These are phyloP conservation scores for Camptophora hylomeconis DNA, from an alignment of 2,329 filamentous ascomycete species.

Conservation along the genomic window DNA sequence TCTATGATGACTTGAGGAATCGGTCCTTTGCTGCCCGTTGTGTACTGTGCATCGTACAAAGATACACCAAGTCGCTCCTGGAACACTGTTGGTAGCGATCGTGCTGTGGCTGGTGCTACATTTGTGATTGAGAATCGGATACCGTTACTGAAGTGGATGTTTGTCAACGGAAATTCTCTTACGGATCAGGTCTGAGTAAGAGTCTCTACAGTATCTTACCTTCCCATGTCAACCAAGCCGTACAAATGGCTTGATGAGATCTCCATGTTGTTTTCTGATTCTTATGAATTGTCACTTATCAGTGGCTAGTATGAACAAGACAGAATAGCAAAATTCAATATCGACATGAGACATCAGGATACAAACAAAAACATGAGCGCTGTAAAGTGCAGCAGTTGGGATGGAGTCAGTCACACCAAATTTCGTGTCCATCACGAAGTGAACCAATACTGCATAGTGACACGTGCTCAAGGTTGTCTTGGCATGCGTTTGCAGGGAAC, in stretches of 20 bases:
- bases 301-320: too few species aligned
- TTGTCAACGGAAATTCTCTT: neutral
- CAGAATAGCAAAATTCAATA: too few species aligned
- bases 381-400: too few species aligned
- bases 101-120: constrained; percentile 55
- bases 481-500: too few species aligned
- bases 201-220: constrained; percentile 17
- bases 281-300: too few species aligned
- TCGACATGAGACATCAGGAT: too few species aligned
- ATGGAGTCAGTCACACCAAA: too few species aligned
- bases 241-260: constrained; percentile 17
- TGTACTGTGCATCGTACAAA: constrained; percentile 63
- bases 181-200: neutral
- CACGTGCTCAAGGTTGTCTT: too few species aligned
- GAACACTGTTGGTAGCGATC: constrained; percentile 65
- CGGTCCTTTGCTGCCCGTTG: constrained; percentile 29
- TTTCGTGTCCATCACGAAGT: too few species aligned
- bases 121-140: constrained; percentile 86
- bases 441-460: too few species aligned
- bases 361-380: too few species aligned
- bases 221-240: constrained; percentile 29
- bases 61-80: constrained; percentile 69
- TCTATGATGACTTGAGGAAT: constrained; percentile 48
- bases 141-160: constrained; percentile 49
- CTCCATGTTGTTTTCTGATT: constrained; percentile 1